Percentiles rank a stretch among this genome's conserved stretches.
Evolutionary conservation across 1,284 basidiomycete species (phyloP).

Genomic region (Pisolithus thermaeus): DNA sequence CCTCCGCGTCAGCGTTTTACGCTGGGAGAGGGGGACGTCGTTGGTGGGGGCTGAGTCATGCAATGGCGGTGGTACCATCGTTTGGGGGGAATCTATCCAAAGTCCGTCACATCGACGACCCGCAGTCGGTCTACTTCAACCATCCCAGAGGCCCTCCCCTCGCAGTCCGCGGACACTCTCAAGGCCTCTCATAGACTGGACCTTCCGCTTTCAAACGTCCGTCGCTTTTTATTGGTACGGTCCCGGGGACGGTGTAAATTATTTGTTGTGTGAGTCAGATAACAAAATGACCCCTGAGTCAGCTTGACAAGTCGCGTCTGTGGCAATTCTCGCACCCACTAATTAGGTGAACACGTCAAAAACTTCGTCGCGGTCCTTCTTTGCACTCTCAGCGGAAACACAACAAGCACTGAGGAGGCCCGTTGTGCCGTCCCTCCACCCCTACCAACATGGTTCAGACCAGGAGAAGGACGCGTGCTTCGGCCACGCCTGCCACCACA

Average conservation of each 20-base stretch:
- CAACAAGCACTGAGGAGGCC: not conserved
- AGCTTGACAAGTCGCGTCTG: not conserved
- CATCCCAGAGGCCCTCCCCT: no score
- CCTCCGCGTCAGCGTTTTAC: no score
- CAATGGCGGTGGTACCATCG: no score
- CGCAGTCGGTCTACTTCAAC: no score
- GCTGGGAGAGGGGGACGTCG: no score
- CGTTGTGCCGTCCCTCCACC: not conserved
- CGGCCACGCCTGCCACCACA: constrained; percentile 22
- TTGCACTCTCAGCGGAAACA: not conserved
- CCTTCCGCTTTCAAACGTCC: no score
- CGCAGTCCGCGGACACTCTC: no score
- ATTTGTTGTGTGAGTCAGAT: not conserved
- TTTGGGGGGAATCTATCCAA: no score
- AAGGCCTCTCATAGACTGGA: no score
- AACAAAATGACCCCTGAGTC: not conserved
- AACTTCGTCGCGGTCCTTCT: not conserved
- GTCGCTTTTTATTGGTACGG: not conserved
- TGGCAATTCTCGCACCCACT: not conserved
- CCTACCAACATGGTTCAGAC: constrained; percentile 16
- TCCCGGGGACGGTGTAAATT: not conserved
- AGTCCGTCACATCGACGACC: no score
- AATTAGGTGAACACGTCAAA: not conserved
- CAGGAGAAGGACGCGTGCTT: constrained; percentile 12
- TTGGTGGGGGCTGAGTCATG: no score